phyloP scores from a whole-genome alignment of 345 rosid species.

The Populus euphratica region DNA sequence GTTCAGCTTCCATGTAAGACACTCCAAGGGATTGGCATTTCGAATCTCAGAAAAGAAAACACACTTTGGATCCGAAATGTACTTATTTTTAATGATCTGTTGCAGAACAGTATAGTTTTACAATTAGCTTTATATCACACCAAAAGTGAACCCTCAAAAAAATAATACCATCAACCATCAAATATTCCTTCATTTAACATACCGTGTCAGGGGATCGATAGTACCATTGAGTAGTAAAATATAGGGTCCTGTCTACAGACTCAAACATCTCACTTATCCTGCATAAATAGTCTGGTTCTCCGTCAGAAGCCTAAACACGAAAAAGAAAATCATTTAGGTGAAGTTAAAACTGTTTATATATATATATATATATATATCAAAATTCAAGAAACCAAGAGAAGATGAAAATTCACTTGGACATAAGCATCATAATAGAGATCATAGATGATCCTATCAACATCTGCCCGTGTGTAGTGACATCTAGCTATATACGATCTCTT shows the following conservation, averaged over 20 bases:
- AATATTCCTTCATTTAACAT: slow-evolving; percentile 15
- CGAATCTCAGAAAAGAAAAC: slow-evolving; percentile 57
- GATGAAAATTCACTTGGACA: slow-evolving; percentile 43
- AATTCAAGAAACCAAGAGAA: not conserved
- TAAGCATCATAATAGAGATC: slow-evolving; percentile 57
- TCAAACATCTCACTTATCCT: slow-evolving; percentile 65
- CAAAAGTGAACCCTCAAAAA: not conserved
- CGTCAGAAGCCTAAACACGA: slow-evolving; percentile 46
- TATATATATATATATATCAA: not conserved
- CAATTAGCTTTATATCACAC: not conserved
- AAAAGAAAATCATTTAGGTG: not conserved
- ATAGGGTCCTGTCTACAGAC: slow-evolving; percentile 31
- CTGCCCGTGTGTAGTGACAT: slow-evolving; percentile 41
- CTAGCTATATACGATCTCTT: slow-evolving; percentile 39
- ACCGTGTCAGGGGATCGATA: slow-evolving; percentile 73
- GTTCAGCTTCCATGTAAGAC: slow-evolving; percentile 42
- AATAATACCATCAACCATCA: not conserved
- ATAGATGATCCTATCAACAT: slow-evolving; percentile 44
- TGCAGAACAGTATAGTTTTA: not conserved
- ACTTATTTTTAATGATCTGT: slow-evolving; percentile 43
- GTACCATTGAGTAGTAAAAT: slow-evolving; percentile 74
- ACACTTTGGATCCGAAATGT: slow-evolving; percentile 37
- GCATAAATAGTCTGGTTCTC: slow-evolving; percentile 41
- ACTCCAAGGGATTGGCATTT: slow-evolving; percentile 51
- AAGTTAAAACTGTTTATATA: no score